Conservation (phyloP, 306 rosid genomes). For the Comarum palustre region DNA sequence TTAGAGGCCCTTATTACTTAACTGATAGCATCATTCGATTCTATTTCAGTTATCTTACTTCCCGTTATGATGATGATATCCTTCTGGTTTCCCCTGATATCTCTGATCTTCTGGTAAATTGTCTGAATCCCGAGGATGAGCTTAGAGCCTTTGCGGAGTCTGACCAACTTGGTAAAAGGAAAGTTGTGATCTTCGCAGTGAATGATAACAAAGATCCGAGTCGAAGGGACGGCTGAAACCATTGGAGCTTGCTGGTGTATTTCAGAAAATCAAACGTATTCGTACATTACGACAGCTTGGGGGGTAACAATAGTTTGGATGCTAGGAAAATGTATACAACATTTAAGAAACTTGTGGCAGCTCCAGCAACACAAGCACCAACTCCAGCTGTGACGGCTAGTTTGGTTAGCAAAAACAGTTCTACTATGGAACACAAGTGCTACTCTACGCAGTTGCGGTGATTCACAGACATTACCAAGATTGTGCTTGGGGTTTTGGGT, state of each 20-base stretch:
- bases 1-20: constrained; percentile 1
- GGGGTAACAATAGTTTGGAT: not conserved
- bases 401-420: not conserved
- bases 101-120: constrained; percentile 2
- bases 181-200: constrained; percentile 7
- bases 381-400: not conserved
- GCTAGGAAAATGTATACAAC: not conserved
- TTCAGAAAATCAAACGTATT: constrained; percentile 10
- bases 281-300: constrained; percentile 13
- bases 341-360: not conserved
- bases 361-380: not conserved
- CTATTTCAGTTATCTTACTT: not conserved
- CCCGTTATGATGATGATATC: not conserved
- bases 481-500: not conserved
- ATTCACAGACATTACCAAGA: not conserved
- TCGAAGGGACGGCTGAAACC: not conserved
- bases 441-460: not conserved
- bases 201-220: not conserved
- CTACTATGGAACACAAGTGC: not conserved
- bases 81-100: constrained; percentile 7
- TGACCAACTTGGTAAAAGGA: not conserved
- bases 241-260: constrained; percentile 17
- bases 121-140: not conserved
- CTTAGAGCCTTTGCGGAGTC: constrained; percentile 10
- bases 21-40: not conserved